Evolutionary conservation across 306 rosid species (phyloP), one percentile per base, ranked within the genome.

Genomic region (Vigna unguiculata): DNA sequence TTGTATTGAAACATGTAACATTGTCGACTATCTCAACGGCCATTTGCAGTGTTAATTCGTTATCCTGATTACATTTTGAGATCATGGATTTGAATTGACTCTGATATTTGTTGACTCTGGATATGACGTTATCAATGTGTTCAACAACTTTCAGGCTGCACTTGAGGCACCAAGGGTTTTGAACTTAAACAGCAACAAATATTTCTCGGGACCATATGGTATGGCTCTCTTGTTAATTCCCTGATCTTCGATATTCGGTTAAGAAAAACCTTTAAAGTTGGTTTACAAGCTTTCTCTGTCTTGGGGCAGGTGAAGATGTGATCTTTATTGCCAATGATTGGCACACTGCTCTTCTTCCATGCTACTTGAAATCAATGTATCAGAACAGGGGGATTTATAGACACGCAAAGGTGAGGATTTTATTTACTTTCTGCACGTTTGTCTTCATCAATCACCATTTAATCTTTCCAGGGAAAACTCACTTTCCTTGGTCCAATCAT

Each of bases 191-290:
- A 89, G 69, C 90, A 91, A 38, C 81, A 74, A 85, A 81, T 71
- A 86, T 43, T 89, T 89, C 82, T 88, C 95, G 0, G 95, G 97
- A 74, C 91, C 93, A 82, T 91, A 90, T 81, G 97, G 97, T 91
- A 75, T n/a, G 85, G 14, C 36, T 72, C 67, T 55, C 40, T 69
- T 20, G 52, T 59, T 74, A 67, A 70, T 57, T 20, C 21, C n/a
- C 67, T 72, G 52, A 77, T 65, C 80, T 52, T 59, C 15, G 72
- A 77, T 46, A 17, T 60, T 58, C 3, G 12, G 45, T 54, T 57
- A 20, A 40, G 28, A 14, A 25, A 36, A 30, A 75, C 14, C 57
- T 25, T 72, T 1, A 21, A 78, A 51, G 61, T 28, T 53, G 25
- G 28, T 21, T 81, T 47, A 64, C 79, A 78, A 69, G 64, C 11